These are phyloP conservation scores for Pisolithus sp. DNA, from an alignment of 768 basidiomycete species.

Conservation along the genomic window DNA sequence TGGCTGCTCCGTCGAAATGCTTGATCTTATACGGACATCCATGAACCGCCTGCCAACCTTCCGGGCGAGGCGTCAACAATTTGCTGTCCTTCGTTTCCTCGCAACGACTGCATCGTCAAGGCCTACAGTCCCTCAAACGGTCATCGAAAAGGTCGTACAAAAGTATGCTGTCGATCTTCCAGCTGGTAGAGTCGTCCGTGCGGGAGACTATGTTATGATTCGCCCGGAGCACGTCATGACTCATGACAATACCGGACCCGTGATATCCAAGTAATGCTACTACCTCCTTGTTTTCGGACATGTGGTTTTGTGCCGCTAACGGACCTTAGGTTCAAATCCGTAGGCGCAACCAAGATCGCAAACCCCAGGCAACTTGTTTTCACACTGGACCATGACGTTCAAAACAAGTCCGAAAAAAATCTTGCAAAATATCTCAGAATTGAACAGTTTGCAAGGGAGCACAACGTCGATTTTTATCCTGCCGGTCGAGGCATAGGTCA, in stretches of 20 bases:
- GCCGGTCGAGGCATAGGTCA: conserved; percentile 98
- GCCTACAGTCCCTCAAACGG: conserved; percentile 61
- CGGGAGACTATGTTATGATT: conserved; percentile 99
- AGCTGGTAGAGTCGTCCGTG: conserved; percentile 70
- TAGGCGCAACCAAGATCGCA: conserved; percentile 80
- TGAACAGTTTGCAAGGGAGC: conserved; percentile 79
- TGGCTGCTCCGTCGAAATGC: neutral
- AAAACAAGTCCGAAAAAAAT: conserved; percentile 90
- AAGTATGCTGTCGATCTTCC: conserved; percentile 91
- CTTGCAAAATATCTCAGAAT: conserved; percentile 88
- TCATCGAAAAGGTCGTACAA: conserved; percentile 97
- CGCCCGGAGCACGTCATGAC: conserved; percentile 97
- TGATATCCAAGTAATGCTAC: conserved; percentile 81
- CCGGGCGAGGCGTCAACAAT: conserved; percentile 4
- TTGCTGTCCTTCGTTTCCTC: conserved; percentile 15
- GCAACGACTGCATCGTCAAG: conserved; percentile 27
- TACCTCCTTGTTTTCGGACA: conserved; percentile 2
- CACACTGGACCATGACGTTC: conserved; percentile 97
- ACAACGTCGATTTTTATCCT: conserved; percentile 91
- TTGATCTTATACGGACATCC: neutral
- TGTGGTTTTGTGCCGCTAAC: conserved; percentile 1
- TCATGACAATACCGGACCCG: conserved; percentile 97
- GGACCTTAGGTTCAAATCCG: conserved; percentile 76
- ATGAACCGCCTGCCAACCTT: conserved; percentile 14
- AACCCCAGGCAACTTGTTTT: conserved; percentile 86